phyloP scores from a whole-genome alignment of 306 rosid species.

The Castanea sativa region DNA sequence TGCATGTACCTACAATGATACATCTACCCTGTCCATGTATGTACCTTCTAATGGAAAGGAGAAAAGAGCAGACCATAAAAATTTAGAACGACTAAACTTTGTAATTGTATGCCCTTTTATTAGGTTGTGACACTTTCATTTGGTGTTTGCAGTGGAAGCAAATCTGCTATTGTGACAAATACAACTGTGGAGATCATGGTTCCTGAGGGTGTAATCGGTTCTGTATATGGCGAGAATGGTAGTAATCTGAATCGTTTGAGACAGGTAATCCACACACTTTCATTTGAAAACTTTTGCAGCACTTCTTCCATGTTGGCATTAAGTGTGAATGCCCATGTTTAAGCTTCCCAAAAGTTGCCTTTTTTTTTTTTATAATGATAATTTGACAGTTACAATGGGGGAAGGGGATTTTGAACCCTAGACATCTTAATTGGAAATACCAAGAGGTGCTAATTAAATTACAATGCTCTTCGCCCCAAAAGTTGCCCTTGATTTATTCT shows the following conservation, averaged over 20 bases:
- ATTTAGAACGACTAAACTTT: background rate
- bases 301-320: background rate
- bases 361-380: no score
- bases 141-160: slow-evolving; percentile 67
- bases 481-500: background rate
- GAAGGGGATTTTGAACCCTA: no score
- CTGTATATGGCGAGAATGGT: slow-evolving; percentile 88
- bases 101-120: background rate
- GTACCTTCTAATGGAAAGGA: background rate
- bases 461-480: background rate
- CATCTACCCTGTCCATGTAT: background rate
- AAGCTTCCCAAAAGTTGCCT: background rate
- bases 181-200: slow-evolving; percentile 89
- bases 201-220: slow-evolving; percentile 80
- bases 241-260: slow-evolving; percentile 80
- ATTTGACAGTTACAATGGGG: no score
- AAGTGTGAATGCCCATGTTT: background rate
- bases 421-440: no score
- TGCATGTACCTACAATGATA: slow-evolving; percentile 13
- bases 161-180: slow-evolving; percentile 88
- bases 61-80: background rate
- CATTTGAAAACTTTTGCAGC: background rate
- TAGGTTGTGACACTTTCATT: background rate
- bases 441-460: no score
- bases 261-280: slow-evolving; percentile 50